A percentile compares a stretch with the other conserved stretches of the same genome.
phyloP scores from a whole-genome alignment of 257 asterid species.

The Nyctanthes arbortristis region DNA sequence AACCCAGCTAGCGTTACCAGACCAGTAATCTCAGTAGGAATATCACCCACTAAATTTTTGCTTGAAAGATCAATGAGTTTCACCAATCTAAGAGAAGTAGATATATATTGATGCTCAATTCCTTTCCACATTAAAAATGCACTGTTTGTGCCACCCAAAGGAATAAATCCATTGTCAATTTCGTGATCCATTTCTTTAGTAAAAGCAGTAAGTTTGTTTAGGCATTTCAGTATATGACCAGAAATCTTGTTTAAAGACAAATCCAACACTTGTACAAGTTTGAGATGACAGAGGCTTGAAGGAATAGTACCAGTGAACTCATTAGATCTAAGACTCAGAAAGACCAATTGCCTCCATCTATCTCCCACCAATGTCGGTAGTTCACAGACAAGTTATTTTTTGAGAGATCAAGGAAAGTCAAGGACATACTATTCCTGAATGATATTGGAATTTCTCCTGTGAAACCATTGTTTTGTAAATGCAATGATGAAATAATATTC shows the following conservation, averaged over 20 bases:
- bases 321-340: too few relatives aligned
- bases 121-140: constrained; percentile 37
- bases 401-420: too few relatives aligned
- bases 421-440: too few relatives aligned
- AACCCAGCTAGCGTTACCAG: constrained; percentile 32
- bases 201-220: constrained; percentile 28
- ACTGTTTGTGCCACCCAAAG: too few relatives aligned
- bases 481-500: too few relatives aligned
- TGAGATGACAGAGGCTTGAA: constrained; percentile 22
- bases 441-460: too few relatives aligned
- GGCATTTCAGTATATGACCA: constrained; percentile 34
- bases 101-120: constrained; percentile 12
- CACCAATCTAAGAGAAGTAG: constrained; percentile 21
- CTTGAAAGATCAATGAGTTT: too few relatives aligned
- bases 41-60: constrained; percentile 29
- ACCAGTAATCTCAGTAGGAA: constrained; percentile 32
- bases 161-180: too few relatives aligned
- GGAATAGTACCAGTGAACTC: constrained; percentile 34
- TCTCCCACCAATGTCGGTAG: too few relatives aligned
- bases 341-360: not conserved
- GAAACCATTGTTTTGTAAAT: too few relatives aligned
- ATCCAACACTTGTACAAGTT: constrained; percentile 30
- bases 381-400: too few relatives aligned
- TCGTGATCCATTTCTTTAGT: constrained; percentile 7
- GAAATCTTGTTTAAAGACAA: too few relatives aligned